Evolutionary conservation across 345 rosid species (phyloP).

Genomic region (Populus ilicifolia): DNA sequence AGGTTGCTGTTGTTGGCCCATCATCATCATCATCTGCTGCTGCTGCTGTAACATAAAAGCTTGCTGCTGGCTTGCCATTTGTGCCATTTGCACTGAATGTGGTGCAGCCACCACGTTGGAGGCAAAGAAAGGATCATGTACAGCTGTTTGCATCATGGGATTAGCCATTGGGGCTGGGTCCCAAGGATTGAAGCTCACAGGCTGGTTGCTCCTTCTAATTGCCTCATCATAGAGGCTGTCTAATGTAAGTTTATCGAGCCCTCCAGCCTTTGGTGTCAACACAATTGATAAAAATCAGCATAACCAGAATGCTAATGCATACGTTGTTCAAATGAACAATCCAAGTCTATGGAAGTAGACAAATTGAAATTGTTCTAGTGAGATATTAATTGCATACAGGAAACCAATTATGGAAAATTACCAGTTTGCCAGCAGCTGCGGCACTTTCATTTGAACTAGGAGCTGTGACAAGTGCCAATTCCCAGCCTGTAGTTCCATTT

Average conservation of each 20-base stretch:
- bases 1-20: constrained; percentile 48
- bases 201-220: constrained; percentile 71
- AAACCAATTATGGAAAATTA: constrained; percentile 19
- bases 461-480: constrained; percentile 85
- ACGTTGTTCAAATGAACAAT: not conserved
- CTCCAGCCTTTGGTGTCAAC: constrained; percentile 64
- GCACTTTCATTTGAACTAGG: constrained; percentile 81
- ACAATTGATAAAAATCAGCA: constrained; percentile 5
- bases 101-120: constrained; percentile 55
- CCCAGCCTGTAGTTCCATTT: constrained; percentile 78
- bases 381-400: not conserved
- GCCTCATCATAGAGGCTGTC: constrained; percentile 98
- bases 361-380: not conserved
- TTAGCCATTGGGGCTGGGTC: constrained; percentile 47
- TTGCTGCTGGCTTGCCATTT: constrained; percentile 68
- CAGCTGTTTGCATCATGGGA: constrained; percentile 53
- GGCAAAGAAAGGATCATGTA: constrained; percentile 57
- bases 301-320: not conserved
- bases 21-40: constrained; percentile 68
- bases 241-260: constrained; percentile 82
- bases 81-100: constrained; percentile 63
- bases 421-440: constrained; percentile 73
- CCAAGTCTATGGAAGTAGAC: not conserved
- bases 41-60: constrained; percentile 59
- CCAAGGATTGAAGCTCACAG: constrained; percentile 80